A percentile compares a stretch with the other conserved stretches of the same genome.
phyloP scores from a whole-genome alignment of 2,329 filamentous ascomycete species.

The Colletotrichum destructivum region DNA sequence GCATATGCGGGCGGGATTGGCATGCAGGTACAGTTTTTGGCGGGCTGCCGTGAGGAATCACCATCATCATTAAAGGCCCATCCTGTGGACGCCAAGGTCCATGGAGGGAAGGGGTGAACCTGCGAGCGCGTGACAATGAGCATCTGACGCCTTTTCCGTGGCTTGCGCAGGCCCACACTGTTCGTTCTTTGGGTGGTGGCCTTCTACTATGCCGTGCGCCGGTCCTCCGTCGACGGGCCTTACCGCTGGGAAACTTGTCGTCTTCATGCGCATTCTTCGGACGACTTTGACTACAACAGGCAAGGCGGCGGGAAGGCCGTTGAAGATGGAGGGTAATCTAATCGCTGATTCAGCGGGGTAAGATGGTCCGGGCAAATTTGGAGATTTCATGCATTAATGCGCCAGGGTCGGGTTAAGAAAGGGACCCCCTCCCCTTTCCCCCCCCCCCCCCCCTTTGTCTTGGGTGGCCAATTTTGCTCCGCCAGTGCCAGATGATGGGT shows the following conservation, averaged over 20 bases:
- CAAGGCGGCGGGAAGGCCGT: constrained; percentile 42
- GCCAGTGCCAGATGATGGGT: constrained; percentile 2
- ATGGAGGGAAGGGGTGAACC: constrained; percentile 5
- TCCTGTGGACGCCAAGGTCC: constrained; percentile 4
- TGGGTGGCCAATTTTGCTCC: background rate
- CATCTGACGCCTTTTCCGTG: background rate
- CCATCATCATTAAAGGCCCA: constrained; percentile 7
- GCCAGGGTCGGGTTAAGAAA: constrained; percentile 24
- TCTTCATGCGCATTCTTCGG: constrained; percentile 26
- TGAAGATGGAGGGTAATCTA: constrained; percentile 38
- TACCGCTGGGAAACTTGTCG: constrained; percentile 22
- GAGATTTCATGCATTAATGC: constrained; percentile 42
- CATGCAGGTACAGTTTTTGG: constrained; percentile 32
- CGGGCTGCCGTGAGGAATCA: constrained; percentile 17
- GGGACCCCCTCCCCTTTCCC: constrained; percentile 6
- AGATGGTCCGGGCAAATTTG: constrained; percentile 38
- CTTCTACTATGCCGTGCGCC: constrained; percentile 21
- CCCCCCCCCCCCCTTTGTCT: no score
- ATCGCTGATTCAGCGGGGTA: constrained; percentile 43
- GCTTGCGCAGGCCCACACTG: no score
- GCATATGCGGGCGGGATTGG: background rate
- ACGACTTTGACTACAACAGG: constrained; percentile 33
- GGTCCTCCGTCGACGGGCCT: background rate
- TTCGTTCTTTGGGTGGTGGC: background rate
- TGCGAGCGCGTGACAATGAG: constrained; percentile 22